Evolutionary conservation across 2,329 filamentous ascomycete species (phyloP), one percentile per base, ranked within the genome.

Genomic region (Neodidymelliopsis sp.): DNA sequence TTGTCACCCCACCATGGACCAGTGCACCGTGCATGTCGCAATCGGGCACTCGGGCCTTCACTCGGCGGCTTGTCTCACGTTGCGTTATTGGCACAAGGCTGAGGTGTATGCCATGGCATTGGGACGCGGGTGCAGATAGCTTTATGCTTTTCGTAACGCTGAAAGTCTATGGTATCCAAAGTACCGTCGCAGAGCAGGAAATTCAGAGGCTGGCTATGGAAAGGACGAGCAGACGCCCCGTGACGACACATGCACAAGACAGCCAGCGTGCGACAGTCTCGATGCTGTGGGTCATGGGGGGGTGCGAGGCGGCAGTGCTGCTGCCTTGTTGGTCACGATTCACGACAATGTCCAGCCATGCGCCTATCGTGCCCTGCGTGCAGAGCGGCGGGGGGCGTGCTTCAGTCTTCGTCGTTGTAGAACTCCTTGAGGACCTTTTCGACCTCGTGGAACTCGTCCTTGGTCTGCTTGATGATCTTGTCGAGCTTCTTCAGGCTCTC

Each of bases 381-480:
- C 10, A 34, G 30, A 34, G 19, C 13, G n/a, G 40, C 39, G 16
- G 29, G 40, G 12, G 36, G 42, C 22, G 15, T 22, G 27, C 27
- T 33, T 49, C 38, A 49, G 34, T 56, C 55, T 12, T 72, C 64
- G 55, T 84, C 81, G 53, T 80, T 75, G 72, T 88, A 96, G 73
- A 90, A 96, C 59, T 81, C 76, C 69, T 79, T 82, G 67, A 99
- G 81, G 50, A 84, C 80, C 57, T 76, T 80, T 74, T 92, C 86
- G 39, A 88, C 88, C 43, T 89, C 86, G 35, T 79, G 72, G 72
- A 91, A 96, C 66, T 96, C 91, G 53, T 78, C 73, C 79, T 92
- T 91, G 53, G 91, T 88, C 34, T 82, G 78, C 35, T 78, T 77
- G 55, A 97, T 81, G 6, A 86, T 90, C 33, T 85, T 83, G 59